Base-by-base conservation (phyloP, 768 basidiomycete species). In the Serendipita sp. region DNA sequence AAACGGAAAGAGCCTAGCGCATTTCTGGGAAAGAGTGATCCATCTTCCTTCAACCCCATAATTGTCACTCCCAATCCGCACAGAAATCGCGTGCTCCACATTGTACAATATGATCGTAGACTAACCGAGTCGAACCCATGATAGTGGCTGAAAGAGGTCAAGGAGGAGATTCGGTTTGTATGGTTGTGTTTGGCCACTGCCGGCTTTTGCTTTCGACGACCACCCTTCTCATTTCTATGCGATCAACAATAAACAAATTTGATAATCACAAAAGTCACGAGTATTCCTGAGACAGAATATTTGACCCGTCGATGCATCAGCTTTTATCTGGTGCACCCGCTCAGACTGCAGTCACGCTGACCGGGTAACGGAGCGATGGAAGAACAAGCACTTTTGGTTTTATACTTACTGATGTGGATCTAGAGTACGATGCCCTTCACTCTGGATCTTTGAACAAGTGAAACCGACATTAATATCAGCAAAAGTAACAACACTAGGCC, bases 121-220 rank as follows among this genome's bases (percentile, higher is more conserved):
- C 56, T 60, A 35, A 60, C 56, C 56, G 56, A 60, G 56, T 60
- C 4, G 56, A 60, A 3, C 56, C 56, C 56, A 60, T 60, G n/a
- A n/a, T 38, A 60, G 34, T 30, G 16, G 56, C 16, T 38, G 56
- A 37, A 38, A n/a, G 35, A 28, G 16, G 56, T 32, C 56, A 38
- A 60, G 56, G 18, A 28, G 18, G 37, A 60, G 56, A 28, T 10
- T n/a, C 28, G 18, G 24, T 28, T 60, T 34, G 56, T 60, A 28
- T 60, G 56, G 56, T 37, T 10, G 16, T 60, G 56, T 60, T 60
- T 60, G 56, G 56, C 30, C 48, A 4, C 56, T 60, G 10, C 56
- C 41, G 41, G 32, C 10, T n/a, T 60, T 38, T 24, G 56, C 18
- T 30, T 60, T 32, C 56, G 28, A 60, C 56, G 10, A 34, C 13